Evolutionary conservation across 306 rosid genomes (phyloP), one percentile per base, ranked within the genome.

Genomic region (Prunus dulcis): DNA sequence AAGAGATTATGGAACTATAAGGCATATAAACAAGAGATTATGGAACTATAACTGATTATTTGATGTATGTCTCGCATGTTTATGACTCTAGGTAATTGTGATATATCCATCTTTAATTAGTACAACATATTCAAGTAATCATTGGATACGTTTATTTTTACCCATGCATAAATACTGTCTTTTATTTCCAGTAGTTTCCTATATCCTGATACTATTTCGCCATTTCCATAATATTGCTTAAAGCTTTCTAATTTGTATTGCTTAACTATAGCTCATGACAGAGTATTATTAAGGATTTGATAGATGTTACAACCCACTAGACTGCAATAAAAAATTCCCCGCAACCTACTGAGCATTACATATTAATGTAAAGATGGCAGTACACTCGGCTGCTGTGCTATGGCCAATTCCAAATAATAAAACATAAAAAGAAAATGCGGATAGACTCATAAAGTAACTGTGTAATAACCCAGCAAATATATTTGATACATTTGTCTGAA

Each of bases 401-500:
- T 50, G n/a, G 2, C 15, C 20, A 30, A 7, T 28, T 28, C 47
- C 25, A 34, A 15, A 15, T 11, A 70, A 56, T 7, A 71, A 18
- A 52, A 70, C 47, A 18, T 27, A 30, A 11, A 9, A 14, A 1
- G 11, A 50, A 69, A 38, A 12, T 25, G 50, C 2, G 28, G 34
- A 71, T 19, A 9, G 12, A 71, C 19, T 41, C 53, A 66, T n/a
- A 12, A n/a, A 71, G 30, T 22, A 27, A 9, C 20, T 51, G 27
- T 30, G 51, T 20, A 34, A 22, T 71, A 34, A 71, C 51, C 12
- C 4, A 46, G 56, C 52, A 73, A 57, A 57, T 53, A 38, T 20
- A 76, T 34, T 49, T 72, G 46, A 83, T 68, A 27, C 32, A 65
- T 12, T 34, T 50, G 46, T 22, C 47, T 64, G 64, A 45, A 64